Conservation (phyloP, 345 rosid genomes). For the Schrenkiella parvula region DNA sequence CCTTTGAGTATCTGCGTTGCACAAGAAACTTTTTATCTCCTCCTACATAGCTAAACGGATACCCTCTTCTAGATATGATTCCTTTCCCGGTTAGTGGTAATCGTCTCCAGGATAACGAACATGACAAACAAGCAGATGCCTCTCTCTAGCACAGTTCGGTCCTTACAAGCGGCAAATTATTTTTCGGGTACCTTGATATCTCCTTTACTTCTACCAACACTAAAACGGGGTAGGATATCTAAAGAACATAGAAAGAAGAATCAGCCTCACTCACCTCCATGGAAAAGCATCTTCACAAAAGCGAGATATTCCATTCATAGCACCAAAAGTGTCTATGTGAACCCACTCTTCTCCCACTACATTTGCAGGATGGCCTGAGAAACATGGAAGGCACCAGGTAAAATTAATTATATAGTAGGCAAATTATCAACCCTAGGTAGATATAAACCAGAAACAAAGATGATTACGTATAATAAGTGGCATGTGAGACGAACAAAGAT, state of each 20-base stretch:
- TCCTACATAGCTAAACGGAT: not conserved
- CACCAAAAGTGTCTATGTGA: slow-evolving; percentile 87
- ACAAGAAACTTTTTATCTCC: slow-evolving; percentile 2
- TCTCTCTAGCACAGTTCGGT: not conserved
- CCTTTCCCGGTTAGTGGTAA: not conserved
- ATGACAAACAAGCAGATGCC: slow-evolving; percentile 7
- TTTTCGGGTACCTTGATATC: not conserved
- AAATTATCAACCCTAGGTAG: not conserved
- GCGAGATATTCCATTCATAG: slow-evolving; percentile 96
- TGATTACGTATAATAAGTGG: not conserved
- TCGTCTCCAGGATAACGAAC: not conserved
- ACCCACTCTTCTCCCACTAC: slow-evolving; percentile 59
- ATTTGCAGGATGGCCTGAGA: slow-evolving; percentile 46
- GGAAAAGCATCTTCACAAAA: slow-evolving; percentile 75
- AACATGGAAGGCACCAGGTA: slow-evolving; percentile 4
- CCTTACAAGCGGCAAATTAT: not conserved
- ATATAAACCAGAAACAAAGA: slow-evolving; percentile 3
- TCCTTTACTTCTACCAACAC: slow-evolving; percentile 1
- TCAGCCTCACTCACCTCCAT: slow-evolving; percentile 76
- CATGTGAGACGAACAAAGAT: slow-evolving; percentile 3
- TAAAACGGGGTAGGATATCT: not conserved
- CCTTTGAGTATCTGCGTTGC: slow-evolving; percentile 82
- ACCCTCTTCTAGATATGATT: not conserved
- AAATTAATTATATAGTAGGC: not conserved
- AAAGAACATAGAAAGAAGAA: slow-evolving; percentile 3